A percentile compares a stretch with the other conserved stretches of the same genome.
Evolutionary conservation across 2,329 filamentous ascomycete species (phyloP).

Genomic region (Neofusicoccum ribis): DNA sequence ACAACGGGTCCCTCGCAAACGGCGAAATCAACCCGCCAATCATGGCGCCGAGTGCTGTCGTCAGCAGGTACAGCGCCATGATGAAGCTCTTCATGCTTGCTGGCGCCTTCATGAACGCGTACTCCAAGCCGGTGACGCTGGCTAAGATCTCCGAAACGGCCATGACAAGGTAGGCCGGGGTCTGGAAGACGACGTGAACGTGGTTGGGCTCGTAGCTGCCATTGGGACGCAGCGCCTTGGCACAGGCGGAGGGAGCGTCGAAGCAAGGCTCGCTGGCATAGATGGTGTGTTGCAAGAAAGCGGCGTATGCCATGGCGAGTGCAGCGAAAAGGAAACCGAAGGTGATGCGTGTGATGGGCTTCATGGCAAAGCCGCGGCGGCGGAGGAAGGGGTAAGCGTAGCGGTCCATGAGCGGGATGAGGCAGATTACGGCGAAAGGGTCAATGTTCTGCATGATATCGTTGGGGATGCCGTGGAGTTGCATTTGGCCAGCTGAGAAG

Average conservation of each 20-base stretch:
- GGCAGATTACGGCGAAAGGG: conserved; percentile 47
- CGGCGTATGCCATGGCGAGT: conserved; percentile 57
- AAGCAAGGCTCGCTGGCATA: conserved; percentile 57
- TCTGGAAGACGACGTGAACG: conserved; percentile 48
- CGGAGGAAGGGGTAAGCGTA: conserved; percentile 49
- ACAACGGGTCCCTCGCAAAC: conserved; percentile 61
- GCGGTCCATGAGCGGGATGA: conserved; percentile 49
- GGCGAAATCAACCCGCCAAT: conserved; percentile 64
- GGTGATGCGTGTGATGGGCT: conserved; percentile 55
- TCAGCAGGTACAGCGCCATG: conserved; percentile 61
- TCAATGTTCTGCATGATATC: conserved; percentile 52
- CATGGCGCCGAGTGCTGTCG: conserved; percentile 59
- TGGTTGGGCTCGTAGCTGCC: conserved; percentile 40
- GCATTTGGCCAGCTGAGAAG: conserved; percentile 44
- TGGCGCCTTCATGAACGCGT: conserved; percentile 50
- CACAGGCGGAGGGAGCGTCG: conserved; percentile 42
- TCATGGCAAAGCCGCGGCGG: conserved; percentile 40
- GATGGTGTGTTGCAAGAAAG: conserved; percentile 58
- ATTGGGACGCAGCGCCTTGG: conserved; percentile 31
- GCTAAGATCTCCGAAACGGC: conserved; percentile 49
- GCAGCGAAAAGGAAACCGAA: conserved; percentile 55
- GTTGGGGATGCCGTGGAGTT: conserved; percentile 49
- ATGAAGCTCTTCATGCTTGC: conserved; percentile 51
- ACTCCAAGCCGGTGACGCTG: conserved; percentile 49
- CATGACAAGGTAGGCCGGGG: conserved; percentile 48